Evolutionary conservation across 106 monocot genomes (phyloP).

Genomic region (Dendrobium officinale): DNA sequence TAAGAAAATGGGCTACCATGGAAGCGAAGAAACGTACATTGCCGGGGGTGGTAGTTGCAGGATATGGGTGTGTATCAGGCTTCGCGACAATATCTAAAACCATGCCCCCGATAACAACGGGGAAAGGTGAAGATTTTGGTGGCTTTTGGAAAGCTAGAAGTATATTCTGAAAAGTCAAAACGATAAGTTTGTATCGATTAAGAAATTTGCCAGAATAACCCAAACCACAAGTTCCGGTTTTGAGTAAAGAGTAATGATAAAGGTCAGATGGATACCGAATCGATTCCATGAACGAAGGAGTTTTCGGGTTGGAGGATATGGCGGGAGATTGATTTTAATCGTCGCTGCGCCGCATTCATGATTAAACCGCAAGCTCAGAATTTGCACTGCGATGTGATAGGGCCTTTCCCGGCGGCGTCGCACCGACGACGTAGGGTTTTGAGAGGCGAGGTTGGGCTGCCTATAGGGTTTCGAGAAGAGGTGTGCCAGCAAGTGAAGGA

Average conservation of each 20-base stretch:
- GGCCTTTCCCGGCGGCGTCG: background rate
- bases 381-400: background rate
- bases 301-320: constrained; percentile 25
- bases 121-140: too few species aligned
- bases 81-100: too few species aligned
- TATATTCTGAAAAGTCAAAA: too few species aligned
- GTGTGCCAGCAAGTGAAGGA: background rate
- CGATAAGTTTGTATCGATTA: background rate
- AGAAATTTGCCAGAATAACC: background rate
- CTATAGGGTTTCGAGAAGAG: background rate
- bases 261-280: constrained; percentile 12
- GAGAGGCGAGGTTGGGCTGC: background rate
- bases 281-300: constrained; percentile 3
- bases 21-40: too few species aligned
- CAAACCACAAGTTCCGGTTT: background rate
- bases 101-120: too few species aligned
- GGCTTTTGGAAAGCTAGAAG: too few species aligned
- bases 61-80: too few species aligned
- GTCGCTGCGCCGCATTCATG: constrained; percentile 17
- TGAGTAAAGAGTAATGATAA: background rate
- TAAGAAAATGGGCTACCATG: too few species aligned
- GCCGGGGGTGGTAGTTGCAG: too few species aligned
- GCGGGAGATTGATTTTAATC: constrained; percentile 31
- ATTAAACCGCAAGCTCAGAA: background rate
- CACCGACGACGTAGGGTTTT: background rate